Evolutionary conservation across 306 rosid species (phyloP).

Genomic region (Rosa persica): DNA sequence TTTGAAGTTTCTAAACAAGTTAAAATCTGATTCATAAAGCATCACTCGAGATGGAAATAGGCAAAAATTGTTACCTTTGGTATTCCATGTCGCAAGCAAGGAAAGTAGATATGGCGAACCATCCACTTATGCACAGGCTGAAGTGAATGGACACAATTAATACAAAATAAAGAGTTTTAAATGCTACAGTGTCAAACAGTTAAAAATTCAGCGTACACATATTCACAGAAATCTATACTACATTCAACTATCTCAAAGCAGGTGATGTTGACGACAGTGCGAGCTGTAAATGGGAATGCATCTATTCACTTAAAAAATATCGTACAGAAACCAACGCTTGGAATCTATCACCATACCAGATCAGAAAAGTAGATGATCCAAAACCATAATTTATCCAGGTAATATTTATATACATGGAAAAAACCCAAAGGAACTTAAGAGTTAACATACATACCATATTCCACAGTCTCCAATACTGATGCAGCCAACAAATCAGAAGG

Average conservation of each 20-base stretch:
- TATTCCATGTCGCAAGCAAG: slow-evolving; percentile 76
- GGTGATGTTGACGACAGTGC: not conserved
- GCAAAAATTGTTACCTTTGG: slow-evolving; percentile 61
- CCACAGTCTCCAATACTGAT: slow-evolving; percentile 99
- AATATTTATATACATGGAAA: not conserved
- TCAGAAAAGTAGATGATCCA: not conserved
- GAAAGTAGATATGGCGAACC: slow-evolving; percentile 91
- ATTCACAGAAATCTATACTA: not conserved
- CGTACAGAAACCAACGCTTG: not conserved
- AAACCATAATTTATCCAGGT: not conserved
- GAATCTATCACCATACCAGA: not conserved
- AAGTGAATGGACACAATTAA: slow-evolving; percentile 11
- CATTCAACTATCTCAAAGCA: not conserved
- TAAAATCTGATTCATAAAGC: not conserved
- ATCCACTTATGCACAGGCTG: slow-evolving; percentile 99
- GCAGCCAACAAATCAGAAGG: slow-evolving; percentile 38
- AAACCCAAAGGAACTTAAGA: slow-evolving; percentile 4
- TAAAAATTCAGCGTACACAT: not conserved
- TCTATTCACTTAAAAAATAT: not conserved
- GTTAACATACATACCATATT: slow-evolving; percentile 72
- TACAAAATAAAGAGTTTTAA: not conserved
- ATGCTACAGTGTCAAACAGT: slow-evolving; percentile 4
- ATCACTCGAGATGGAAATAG: not conserved
- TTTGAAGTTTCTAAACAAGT: not conserved
- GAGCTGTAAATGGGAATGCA: not conserved